These are phyloP conservation scores for Graphilbum sp. DNA, from an alignment of 2,329 filamentous ascomycete genomes.

Conservation along the genomic window DNA sequence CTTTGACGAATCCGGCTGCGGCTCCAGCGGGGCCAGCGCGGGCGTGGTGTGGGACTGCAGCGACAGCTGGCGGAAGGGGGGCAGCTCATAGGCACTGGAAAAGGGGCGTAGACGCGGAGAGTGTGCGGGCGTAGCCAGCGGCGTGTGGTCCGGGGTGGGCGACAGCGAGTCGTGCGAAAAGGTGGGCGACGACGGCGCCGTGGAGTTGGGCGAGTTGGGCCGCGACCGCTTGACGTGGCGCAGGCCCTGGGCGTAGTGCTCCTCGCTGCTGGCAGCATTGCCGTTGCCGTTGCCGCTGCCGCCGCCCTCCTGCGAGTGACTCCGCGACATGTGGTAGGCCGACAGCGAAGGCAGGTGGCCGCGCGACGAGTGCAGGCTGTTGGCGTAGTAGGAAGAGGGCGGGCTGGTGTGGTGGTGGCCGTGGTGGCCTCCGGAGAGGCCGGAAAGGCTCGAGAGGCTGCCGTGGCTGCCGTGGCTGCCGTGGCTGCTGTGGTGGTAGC, in stretches of 20 bases:
- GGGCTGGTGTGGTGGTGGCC: slow-evolving; percentile 8
- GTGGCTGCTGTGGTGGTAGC: slow-evolving; percentile 29
- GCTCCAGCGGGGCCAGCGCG: slow-evolving; percentile 42
- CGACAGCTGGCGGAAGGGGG: slow-evolving; percentile 57
- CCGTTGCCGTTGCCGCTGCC: slow-evolving; percentile 22
- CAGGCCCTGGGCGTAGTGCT: slow-evolving; percentile 53
- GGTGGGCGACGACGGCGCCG: slow-evolving; percentile 86
- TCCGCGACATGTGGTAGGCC: slow-evolving; percentile 87
- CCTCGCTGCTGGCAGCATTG: slow-evolving; percentile 48
- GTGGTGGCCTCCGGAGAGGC: too few relatives aligned
- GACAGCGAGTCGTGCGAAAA: slow-evolving; percentile 94
- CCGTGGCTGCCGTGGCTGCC: not conserved
- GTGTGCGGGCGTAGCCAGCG: slow-evolving; percentile 89
- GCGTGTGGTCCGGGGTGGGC: slow-evolving; percentile 94
- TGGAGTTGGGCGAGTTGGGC: slow-evolving; percentile 88
- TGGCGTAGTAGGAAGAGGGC: slow-evolving; percentile 29
- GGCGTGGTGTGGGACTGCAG: slow-evolving; percentile 33
- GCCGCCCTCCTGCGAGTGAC: slow-evolving; percentile 60
- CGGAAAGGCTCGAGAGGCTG: too few relatives aligned
- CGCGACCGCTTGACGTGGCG: slow-evolving; percentile 74
- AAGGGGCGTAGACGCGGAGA: slow-evolving; percentile 79
- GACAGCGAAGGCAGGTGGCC: slow-evolving; percentile 60
- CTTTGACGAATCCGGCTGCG: slow-evolving; percentile 28
- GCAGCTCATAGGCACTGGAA: slow-evolving; percentile 59
- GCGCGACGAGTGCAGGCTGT: slow-evolving; percentile 31